A percentile compares a stretch with the other conserved stretches of the same genome.
Evolutionary conservation across 73 alveolate genomes (phyloP).

Genomic region (Blepharisma japonicum): DNA sequence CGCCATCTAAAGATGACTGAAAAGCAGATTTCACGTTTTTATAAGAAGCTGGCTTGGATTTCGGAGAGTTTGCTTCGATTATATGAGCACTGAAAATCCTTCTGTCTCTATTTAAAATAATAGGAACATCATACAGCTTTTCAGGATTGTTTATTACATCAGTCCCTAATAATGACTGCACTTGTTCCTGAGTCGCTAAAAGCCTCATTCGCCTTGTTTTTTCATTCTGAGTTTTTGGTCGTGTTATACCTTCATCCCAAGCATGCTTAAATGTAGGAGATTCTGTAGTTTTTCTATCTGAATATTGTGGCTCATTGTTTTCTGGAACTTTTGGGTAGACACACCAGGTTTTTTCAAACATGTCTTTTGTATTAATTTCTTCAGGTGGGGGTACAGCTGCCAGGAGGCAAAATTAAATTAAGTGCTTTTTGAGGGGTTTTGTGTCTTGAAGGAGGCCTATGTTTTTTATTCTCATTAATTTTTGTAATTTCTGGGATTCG

Average conservation of each 20-base stretch:
- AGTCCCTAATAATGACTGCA: neutral
- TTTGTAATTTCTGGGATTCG: too few relatives aligned
- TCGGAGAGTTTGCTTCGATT: neutral
- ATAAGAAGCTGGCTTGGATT: neutral
- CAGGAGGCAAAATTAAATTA: too few relatives aligned
- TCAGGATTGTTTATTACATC: neutral
- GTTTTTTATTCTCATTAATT: too few relatives aligned
- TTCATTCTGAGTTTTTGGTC: constrained; percentile 22
- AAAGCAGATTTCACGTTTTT: neutral
- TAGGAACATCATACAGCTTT: neutral
- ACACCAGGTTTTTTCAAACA: too few relatives aligned
- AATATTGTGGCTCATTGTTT: too few relatives aligned
- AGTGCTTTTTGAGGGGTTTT: too few relatives aligned
- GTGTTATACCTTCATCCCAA: constrained; percentile 1
- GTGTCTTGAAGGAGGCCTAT: too few relatives aligned
- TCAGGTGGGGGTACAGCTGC: too few relatives aligned
- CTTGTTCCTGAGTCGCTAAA: neutral
- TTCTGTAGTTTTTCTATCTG: too few relatives aligned
- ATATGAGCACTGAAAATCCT: neutral
- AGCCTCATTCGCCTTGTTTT: neutral
- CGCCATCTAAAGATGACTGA: neutral
- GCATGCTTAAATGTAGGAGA: neutral
- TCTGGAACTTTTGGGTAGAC: too few relatives aligned
- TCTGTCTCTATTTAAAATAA: neutral
- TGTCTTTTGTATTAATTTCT: too few relatives aligned